Evolutionary conservation across 139 green algal genomes (phyloP), one percentile per base, ranked within the genome.

Genomic region (Raphidocelis subcapitata): DNA sequence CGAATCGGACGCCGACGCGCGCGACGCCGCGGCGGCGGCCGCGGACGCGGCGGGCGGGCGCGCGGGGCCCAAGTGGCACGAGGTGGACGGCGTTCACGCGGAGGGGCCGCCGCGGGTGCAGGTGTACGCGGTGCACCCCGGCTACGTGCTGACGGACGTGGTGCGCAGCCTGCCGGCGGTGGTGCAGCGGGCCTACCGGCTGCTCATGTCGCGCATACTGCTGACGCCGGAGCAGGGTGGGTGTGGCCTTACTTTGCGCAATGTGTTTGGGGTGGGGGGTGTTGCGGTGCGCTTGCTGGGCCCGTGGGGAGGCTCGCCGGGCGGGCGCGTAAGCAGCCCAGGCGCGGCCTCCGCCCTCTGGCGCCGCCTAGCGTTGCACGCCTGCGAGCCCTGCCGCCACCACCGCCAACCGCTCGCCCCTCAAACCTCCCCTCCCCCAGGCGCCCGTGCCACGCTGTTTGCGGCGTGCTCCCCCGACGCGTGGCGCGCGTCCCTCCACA

Each of bases 141-240:
- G 92, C 15, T 85, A 93, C 54, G 90, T 94, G 41, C 70, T 92
- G 49, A 97, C 92, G 0, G 82, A 90, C 23, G 88, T 97, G 24
- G 85, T 91, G 37, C 86, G 89, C 23, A 86, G 63, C 8, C 83
- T 95, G 72, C 92, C 92, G 0, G 26, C 35, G 0, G 26, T 78
- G 4, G 73, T 97, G 26, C 87, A 85, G 23, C 49, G 16, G 2
- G 56, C 65, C 4, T 93, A 97, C 75, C 62, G 70, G 10, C 29
- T 77, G 20, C 73, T 95, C 75, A 83, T 94, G 79, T 44, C 36
- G 0, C 59, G 64, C 21, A 55, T 97, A 21, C 80, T 93, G 69
- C 86, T 97, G 26, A 93, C 85, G 16, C 83, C 86, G 24, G 57
- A 69, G 28, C 69, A 95, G 77, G 91, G 91, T 88, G 60, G 3